Conservation (phyloP, 75 land plant species). For the Selaginella tamariscina region DNA sequence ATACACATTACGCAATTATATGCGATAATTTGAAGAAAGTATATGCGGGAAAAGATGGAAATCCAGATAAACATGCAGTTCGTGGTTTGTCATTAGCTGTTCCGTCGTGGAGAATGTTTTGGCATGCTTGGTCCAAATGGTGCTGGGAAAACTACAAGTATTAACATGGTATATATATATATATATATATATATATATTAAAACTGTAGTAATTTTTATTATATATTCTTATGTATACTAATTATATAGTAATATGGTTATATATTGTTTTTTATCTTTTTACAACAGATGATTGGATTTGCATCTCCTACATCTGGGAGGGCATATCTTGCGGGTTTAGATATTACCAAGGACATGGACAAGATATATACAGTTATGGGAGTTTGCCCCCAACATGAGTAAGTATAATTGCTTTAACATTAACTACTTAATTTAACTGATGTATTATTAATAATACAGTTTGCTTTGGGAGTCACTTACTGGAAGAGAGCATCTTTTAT, state of each 20-base stretch:
- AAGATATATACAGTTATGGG: constrained; percentile 82
- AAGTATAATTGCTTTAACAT: too few species aligned
- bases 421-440: background rate
- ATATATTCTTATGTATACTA: too few species aligned
- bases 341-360: constrained; percentile 61
- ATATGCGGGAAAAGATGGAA: constrained; percentile 83
- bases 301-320: constrained; percentile 65
- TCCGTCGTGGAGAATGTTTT: constrained; percentile 82
- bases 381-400: constrained; percentile 99
- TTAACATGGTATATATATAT: constrained; percentile 52
- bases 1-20: constrained; percentile 42
- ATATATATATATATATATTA: background rate
- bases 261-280: too few species aligned
- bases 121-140: constrained; percentile 99
- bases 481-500: constrained; percentile 81
- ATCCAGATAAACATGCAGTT: constrained; percentile 74
- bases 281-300: constrained; percentile 83
- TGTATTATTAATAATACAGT: constrained; percentile 26
- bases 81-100: constrained; percentile 83
- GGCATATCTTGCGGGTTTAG: constrained; percentile 57
- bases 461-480: constrained; percentile 81
- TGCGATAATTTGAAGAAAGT: constrained; percentile 68
- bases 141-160: constrained; percentile 95
- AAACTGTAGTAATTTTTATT: too few species aligned
- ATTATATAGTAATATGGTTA: too few species aligned